These are phyloP conservation scores for Fragosphaeria purpurea DNA, from an alignment of 2,329 filamentous ascomycete genomes.

Conservation along the genomic window DNA sequence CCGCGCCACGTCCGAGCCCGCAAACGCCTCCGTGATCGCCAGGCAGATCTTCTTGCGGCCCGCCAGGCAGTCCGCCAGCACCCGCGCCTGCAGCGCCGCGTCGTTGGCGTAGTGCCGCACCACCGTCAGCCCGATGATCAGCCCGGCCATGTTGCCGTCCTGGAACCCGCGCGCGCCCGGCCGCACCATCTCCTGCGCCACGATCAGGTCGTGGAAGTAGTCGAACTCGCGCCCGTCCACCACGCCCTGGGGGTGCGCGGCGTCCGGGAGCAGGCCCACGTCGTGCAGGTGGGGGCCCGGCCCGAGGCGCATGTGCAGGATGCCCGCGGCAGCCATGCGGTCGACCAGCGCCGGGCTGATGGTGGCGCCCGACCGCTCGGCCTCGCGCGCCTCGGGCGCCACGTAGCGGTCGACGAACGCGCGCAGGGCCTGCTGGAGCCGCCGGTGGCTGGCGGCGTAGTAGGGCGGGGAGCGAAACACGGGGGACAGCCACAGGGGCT, in stretches of 20 bases:
- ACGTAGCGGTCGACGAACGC: conserved; percentile 64
- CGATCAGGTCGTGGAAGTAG: conserved; percentile 75
- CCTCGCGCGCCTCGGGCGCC: conserved; percentile 63
- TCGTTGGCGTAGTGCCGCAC: conserved; percentile 70
- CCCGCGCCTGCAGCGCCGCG: conserved; percentile 51
- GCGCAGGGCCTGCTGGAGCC: conserved; percentile 58
- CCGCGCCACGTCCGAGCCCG: conserved; percentile 71
- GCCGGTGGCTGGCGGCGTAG: conserved; percentile 64
- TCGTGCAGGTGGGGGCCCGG: conserved; percentile 75
- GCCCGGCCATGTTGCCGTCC: conserved; percentile 79
- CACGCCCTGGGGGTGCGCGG: conserved; percentile 38
- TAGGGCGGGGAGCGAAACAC: conserved; percentile 65
- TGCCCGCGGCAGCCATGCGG: conserved; percentile 61
- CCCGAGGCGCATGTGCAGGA: conserved; percentile 74
- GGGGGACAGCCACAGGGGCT: conserved; percentile 72
- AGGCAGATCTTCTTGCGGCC: conserved; percentile 84
- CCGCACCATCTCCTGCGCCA: conserved; percentile 62
- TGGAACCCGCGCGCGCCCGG: conserved; percentile 69
- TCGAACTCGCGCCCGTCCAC: conserved; percentile 74
- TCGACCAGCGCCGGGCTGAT: conserved; percentile 67
- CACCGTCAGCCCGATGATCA: conserved; percentile 73
- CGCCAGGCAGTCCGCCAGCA: conserved; percentile 63
- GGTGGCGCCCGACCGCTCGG: conserved; percentile 63
- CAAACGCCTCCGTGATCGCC: conserved; percentile 82
- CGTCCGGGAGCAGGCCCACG: conserved; percentile 43